Evolutionary conservation across 2,329 filamentous ascomycete species (phyloP).

Genomic region (Microsporum canis): DNA sequence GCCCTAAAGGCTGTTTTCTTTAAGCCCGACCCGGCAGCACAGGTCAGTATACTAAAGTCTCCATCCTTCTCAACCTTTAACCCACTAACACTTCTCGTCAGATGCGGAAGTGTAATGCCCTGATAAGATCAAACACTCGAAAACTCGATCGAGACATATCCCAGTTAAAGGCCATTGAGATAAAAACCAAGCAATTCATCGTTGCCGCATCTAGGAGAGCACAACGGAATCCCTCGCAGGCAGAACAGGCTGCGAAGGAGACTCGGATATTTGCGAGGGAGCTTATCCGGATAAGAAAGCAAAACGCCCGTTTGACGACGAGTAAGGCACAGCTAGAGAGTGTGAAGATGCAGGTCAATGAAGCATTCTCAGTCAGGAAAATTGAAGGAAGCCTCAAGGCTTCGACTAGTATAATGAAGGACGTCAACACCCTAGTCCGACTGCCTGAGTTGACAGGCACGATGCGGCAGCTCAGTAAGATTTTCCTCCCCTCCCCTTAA

Average conservation of each 20-base stretch:
- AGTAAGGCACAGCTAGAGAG: slow-evolving; percentile 84
- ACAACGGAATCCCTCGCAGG: slow-evolving; percentile 65
- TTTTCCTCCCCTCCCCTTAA: background rate
- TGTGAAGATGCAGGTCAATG: slow-evolving; percentile 95
- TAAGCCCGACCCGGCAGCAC: slow-evolving; percentile 83
- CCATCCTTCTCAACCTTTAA: slow-evolving; percentile 6
- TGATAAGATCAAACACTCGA: slow-evolving; percentile 81
- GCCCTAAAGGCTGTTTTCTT: slow-evolving; percentile 74
- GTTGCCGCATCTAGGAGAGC: slow-evolving; percentile 69
- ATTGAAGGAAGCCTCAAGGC: slow-evolving; percentile 86
- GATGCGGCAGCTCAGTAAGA: slow-evolving; percentile 55
- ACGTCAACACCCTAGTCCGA: slow-evolving; percentile 75
- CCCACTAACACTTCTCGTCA: slow-evolving; percentile 29
- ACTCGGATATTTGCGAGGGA: slow-evolving; percentile 81
- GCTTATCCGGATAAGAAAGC: slow-evolving; percentile 69
- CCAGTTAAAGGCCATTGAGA: slow-evolving; percentile 64
- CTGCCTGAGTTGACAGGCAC: slow-evolving; percentile 78
- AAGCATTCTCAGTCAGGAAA: slow-evolving; percentile 89
- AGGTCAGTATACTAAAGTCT: slow-evolving; percentile 49
- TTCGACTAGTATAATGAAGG: slow-evolving; percentile 89
- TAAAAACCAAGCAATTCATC: slow-evolving; percentile 76
- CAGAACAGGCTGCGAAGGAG: slow-evolving; percentile 68
- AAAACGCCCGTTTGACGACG: slow-evolving; percentile 62
- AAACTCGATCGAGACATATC: slow-evolving; percentile 89
- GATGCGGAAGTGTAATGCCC: slow-evolving; percentile 89